A percentile compares a stretch with the other conserved stretches of the same genome.
These are phyloP conservation scores for Aotearoamyces nothofagi DNA, from an alignment of 2,329 filamentous ascomycete species.

Conservation along the genomic window DNA sequence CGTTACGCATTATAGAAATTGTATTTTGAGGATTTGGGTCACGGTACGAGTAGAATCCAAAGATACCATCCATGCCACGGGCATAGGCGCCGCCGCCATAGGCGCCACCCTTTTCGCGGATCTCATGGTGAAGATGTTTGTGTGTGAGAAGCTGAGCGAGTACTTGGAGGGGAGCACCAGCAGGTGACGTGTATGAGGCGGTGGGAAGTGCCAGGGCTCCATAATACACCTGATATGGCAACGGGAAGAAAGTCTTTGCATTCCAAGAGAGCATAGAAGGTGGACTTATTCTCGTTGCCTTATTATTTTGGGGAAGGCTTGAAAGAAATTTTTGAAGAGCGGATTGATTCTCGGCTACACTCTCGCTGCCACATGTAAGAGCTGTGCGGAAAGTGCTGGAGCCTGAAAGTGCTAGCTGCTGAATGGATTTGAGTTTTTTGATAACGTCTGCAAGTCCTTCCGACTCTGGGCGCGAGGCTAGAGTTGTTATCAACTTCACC, in stretches of 20 bases:
- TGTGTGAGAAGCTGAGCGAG: conserved; percentile 87
- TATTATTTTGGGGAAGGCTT: conserved; percentile 32
- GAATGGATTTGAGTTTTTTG: conserved; percentile 71
- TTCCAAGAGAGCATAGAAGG: conserved; percentile 25
- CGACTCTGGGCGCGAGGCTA: conserved; percentile 57
- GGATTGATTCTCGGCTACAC: conserved; percentile 51
- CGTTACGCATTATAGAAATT: conserved; percentile 66
- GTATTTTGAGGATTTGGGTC: conserved; percentile 91
- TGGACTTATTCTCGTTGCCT: conserved; percentile 23
- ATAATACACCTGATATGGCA: conserved; percentile 97
- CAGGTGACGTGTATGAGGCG: conserved; percentile 62
- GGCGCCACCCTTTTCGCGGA: conserved; percentile 91
- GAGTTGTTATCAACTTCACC: conserved; percentile 64
- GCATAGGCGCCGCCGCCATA: conserved; percentile 88
- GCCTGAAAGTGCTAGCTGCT: conserved; percentile 58
- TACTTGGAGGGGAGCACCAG: conserved; percentile 71
- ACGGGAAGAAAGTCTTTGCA: conserved; percentile 73
- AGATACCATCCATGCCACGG: conserved; percentile 64
- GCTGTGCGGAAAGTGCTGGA: conserved; percentile 58
- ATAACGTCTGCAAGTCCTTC: conserved; percentile 64
- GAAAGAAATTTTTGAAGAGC: conserved; percentile 58
- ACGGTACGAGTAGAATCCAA: conserved; percentile 92
- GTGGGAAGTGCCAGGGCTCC: conserved; percentile 71
- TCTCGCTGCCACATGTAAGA: conserved; percentile 72
- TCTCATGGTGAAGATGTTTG: conserved; percentile 93